Percentiles rank a stretch among this genome's conserved stretches.
Evolutionary conservation across 176 grass and related monocot species (phyloP).

Genomic region (bread wheat (Triticum aestivum)): IWGSC_CS_RefSeq_v2.1 NC_057801.1:141076980-141077479

Average conservation of each 20-base stretch:
- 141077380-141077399: neutral
- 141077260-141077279: constrained; percentile 15
- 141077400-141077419: neutral
- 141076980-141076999: neutral
- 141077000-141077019: neutral
- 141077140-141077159: neutral
- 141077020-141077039: constrained; percentile 32
- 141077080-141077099: neutral
- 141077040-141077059: neutral
- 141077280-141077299: neutral
- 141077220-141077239: neutral
- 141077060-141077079: constrained; percentile 12
- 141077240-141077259: neutral
- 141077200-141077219: neutral
- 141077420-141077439: constrained; percentile 28
- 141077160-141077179: neutral
- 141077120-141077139: neutral
- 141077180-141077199: neutral
- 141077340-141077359: neutral
- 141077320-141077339: neutral
- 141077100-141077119: neutral
- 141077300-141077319: neutral
- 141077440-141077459: constrained; percentile 14
- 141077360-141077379: neutral
- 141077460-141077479: neutral